Base-by-base conservation (phyloP, 2,329 filamentous ascomycete genomes). In the Aspergillus melleus region DNA sequence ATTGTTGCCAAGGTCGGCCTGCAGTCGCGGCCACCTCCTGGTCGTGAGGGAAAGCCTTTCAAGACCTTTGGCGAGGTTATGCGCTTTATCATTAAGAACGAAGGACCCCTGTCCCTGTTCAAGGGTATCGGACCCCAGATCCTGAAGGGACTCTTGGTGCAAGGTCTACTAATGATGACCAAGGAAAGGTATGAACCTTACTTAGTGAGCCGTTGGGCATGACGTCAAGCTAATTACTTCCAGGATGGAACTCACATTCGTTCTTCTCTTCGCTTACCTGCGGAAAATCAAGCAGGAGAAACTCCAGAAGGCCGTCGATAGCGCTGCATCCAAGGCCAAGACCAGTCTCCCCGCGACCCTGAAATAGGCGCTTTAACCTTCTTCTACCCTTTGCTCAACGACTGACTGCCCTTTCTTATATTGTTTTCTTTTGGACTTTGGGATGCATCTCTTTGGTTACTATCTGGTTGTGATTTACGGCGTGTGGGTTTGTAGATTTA, bases 111-210 rank as follows among this genome's bases (percentile, higher is more conserved):
- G 12, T 90, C 90, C n/a, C 83, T 99, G 1, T 99, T 98, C 83
- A 99, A 99, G 80, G 95, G 95, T 47, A 96, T 99, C 66, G 92
- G 87, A 0, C 95, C 95, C 3, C 95, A 99, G 76, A 90, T 99
- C 54, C 77, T 92, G 60, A 99, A 99, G 79, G 95, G 95, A 1
- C 79, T 99, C 55, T 75, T 99, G 52, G 95, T 99, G 2, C 95
- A 99, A 73, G 95, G 95, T 53, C 87, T 99, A 58, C 82, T 99
- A 44, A 99, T 99, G 95, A 99, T 97, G 92, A 95, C 92, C 52
- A 99, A 99, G 80, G 95, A 99, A 79, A 86, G 92, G 90, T 92
- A 83, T 55, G 62, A 58, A 49, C 44, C 49, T 19, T 44, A 6
- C 49, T 55, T 19, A 39, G 11, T 22, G 12, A 24, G 16, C 4